phyloP scores from a whole-genome alignment of 1,284 basidiomycete species.

The Trametes polyzona region DNA sequence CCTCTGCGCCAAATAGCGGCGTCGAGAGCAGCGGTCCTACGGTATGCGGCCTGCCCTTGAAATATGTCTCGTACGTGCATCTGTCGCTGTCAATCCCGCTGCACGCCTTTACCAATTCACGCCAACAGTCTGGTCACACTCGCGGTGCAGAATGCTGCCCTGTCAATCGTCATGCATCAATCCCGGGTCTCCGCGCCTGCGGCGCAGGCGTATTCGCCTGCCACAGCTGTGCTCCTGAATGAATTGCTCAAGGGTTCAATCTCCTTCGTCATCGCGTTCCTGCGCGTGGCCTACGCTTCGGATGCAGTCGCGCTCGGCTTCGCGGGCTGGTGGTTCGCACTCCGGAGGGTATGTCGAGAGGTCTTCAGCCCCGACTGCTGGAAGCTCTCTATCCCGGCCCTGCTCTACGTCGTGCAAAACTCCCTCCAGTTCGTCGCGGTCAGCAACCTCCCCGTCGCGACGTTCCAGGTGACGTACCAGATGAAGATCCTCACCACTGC shows the following conservation, averaged over 20 bases:
- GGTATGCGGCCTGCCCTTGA: slow-evolving; percentile 60
- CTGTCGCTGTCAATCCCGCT: not conserved
- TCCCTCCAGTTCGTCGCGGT: slow-evolving; percentile 95
- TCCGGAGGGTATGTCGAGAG: slow-evolving; percentile 56
- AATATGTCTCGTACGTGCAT: slow-evolving; percentile 62
- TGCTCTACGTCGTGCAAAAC: slow-evolving; percentile 97
- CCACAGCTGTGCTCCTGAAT: slow-evolving; percentile 91
- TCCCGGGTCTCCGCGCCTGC: slow-evolving; percentile 85
- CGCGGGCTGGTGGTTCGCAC: slow-evolving; percentile 41
- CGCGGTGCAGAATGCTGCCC: slow-evolving; percentile 94
- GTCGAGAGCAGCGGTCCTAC: slow-evolving; percentile 40
- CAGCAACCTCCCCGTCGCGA: slow-evolving; percentile 91
- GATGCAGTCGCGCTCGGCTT: slow-evolving; percentile 32
- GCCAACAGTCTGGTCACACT: slow-evolving; percentile 89
- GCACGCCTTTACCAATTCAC: slow-evolving; percentile 4
- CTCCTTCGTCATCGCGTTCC: slow-evolving; percentile 77
- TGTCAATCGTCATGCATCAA: slow-evolving; percentile 97
- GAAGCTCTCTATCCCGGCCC: slow-evolving; percentile 95
- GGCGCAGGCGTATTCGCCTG: slow-evolving; percentile 84
- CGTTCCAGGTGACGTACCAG: slow-evolving; percentile 95
- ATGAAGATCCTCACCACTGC: slow-evolving; percentile 99
- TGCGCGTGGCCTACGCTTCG: slow-evolving; percentile 38
- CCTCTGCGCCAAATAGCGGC: slow-evolving; percentile 10
- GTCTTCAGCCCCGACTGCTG: slow-evolving; percentile 88
- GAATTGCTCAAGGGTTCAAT: slow-evolving; percentile 93